These are phyloP conservation scores for Trichothecium sympodiale DNA, from an alignment of 2,329 filamentous ascomycete species.

Conservation along the genomic window DNA sequence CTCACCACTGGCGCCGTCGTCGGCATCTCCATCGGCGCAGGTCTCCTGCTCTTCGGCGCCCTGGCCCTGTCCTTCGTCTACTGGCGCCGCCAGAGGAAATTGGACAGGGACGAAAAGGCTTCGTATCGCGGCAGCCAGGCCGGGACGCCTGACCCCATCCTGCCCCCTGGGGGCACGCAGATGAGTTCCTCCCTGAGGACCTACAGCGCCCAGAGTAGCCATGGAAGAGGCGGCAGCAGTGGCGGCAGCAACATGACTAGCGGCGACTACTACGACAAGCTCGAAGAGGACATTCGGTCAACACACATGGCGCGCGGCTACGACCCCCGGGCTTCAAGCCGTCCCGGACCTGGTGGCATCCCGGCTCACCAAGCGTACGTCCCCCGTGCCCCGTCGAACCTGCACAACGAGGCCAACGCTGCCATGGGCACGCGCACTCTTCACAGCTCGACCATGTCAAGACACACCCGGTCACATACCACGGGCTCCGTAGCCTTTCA, in stretches of 20 bases:
- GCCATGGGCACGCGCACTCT: slow-evolving; percentile 1
- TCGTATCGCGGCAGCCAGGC: slow-evolving; percentile 6
- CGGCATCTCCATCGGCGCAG: slow-evolving; percentile 38
- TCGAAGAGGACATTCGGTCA: slow-evolving; percentile 18
- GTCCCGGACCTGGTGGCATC: slow-evolving; percentile 18
- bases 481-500: slow-evolving; percentile 23
- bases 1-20: slow-evolving; percentile 40
- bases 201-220: slow-evolving; percentile 10
- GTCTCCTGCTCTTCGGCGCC: slow-evolving; percentile 29
- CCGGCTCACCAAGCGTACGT: slow-evolving; percentile 40
- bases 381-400: slow-evolving; percentile 17
- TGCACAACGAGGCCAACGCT: slow-evolving; percentile 5
- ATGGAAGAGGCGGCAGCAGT: no score
- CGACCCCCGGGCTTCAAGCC: slow-evolving; percentile 12
- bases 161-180: slow-evolving; percentile 14
- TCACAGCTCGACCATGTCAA: slow-evolving; percentile 1
- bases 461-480: slow-evolving; percentile 9
- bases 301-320: slow-evolving; percentile 14
- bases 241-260: slow-evolving; percentile 13
- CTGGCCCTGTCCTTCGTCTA: slow-evolving; percentile 34
- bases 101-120: slow-evolving; percentile 15
- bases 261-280: slow-evolving; percentile 27
- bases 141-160: slow-evolving; percentile 10
- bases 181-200: slow-evolving; percentile 13
- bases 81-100: slow-evolving; percentile 30